Evolutionary conservation across 2,329 filamentous ascomycete genomes (phyloP).

Genomic region (Xylaria sp.): DNA sequence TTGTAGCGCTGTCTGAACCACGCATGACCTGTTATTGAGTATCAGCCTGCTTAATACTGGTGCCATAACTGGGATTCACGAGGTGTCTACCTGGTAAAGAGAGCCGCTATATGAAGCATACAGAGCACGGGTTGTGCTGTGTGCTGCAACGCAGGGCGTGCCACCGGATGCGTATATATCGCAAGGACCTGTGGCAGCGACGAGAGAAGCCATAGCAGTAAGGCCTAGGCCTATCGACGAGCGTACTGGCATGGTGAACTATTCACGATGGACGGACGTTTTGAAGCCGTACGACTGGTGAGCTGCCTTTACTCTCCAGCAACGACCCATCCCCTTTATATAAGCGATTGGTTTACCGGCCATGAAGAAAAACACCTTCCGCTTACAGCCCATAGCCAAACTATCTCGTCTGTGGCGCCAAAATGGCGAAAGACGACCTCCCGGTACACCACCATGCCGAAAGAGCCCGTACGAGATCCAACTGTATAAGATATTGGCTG

Average conservation of each 20-base stretch:
- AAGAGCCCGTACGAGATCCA: not conserved
- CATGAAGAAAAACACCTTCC: not conserved
- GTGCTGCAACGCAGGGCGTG: slow-evolving; percentile 72
- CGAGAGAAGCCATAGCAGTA: slow-evolving; percentile 30
- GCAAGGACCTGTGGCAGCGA: slow-evolving; percentile 63
- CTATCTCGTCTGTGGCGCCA: not conserved
- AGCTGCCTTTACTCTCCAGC: not conserved
- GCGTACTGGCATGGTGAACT: not conserved
- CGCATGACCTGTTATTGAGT: slow-evolving; percentile 51
- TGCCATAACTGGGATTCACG: not conserved
- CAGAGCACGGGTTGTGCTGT: slow-evolving; percentile 72
- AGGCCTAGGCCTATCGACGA: slow-evolving; percentile 2
- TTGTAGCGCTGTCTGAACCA: slow-evolving; percentile 62
- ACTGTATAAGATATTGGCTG: not conserved
- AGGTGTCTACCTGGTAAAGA: slow-evolving; percentile 66
- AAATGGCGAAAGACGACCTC: slow-evolving; percentile 2
- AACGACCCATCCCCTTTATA: not conserved
- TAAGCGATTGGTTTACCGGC: not conserved
- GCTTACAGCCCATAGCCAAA: not conserved
- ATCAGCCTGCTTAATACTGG: not conserved
- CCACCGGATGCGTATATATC: slow-evolving; percentile 69
- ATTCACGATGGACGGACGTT: not conserved
- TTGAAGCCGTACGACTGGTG: not conserved
- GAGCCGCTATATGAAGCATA: slow-evolving; percentile 60
- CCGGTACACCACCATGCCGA: not conserved